Percentiles rank a stretch among this genome's conserved stretches.
Evolutionary conservation across 2,329 filamentous ascomycete species (phyloP).

Genomic region (Nannizziopsis barbatae): DNA sequence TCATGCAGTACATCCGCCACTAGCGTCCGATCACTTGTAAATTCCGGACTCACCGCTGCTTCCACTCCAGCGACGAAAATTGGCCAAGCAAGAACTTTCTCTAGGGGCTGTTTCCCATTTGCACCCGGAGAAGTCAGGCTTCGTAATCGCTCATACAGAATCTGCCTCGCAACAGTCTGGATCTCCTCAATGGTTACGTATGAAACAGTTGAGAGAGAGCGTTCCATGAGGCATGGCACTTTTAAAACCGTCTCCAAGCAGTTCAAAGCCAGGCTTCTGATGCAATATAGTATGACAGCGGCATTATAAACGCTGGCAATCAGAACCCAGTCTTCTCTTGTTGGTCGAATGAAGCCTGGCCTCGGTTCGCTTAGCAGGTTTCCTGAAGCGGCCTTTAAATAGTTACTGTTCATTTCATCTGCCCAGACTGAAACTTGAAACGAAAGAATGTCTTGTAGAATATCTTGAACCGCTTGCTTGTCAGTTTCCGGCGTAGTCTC

Average conservation of each 20-base stretch:
- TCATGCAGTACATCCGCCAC: constrained; percentile 4
- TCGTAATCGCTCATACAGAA: constrained; percentile 10
- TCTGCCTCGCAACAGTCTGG: constrained; percentile 12
- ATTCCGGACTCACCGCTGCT: constrained; percentile 10
- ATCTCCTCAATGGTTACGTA: constrained; percentile 13
- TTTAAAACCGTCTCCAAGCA: constrained; percentile 10
- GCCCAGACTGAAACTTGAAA: constrained; percentile 13
- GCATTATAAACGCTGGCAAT: constrained; percentile 15
- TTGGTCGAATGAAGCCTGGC: constrained; percentile 13
- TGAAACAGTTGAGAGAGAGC: not conserved
- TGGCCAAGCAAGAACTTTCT: constrained; percentile 15
- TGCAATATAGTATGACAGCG: constrained; percentile 14
- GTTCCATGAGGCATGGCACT: not conserved
- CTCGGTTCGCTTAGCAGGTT: not conserved
- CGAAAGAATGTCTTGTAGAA: constrained; percentile 14
- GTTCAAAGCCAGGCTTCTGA: constrained; percentile 14
- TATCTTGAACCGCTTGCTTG: constrained; percentile 1
- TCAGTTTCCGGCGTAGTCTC: not conserved
- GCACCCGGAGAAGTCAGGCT: not conserved
- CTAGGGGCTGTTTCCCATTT: constrained; percentile 8
- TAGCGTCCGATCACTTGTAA: constrained; percentile 1
- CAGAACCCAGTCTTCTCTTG: constrained; percentile 12
- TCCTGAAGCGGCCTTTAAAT: constrained; percentile 1
- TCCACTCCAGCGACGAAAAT: constrained; percentile 16
- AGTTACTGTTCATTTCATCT: constrained; percentile 8